phyloP scores from a whole-genome alignment of 129 eudicot species.

The Flaveria bidentis region DNA sequence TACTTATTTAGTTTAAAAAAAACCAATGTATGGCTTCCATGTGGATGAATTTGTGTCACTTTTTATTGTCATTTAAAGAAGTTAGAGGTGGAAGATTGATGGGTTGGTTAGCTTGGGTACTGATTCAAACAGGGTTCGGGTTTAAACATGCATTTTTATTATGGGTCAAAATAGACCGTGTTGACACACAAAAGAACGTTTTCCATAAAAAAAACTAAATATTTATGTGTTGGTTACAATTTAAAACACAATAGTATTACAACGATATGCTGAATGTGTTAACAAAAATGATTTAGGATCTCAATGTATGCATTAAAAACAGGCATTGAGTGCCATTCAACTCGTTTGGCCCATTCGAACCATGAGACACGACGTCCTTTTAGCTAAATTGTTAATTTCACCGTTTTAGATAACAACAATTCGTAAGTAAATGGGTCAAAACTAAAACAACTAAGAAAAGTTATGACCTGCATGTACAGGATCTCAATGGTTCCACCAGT shows the following conservation, averaged over 20 bases:
- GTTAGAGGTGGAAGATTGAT: background rate
- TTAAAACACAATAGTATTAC: background rate
- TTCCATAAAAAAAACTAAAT: background rate
- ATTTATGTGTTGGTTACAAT: background rate
- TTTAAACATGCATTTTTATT: background rate
- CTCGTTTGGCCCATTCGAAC: background rate
- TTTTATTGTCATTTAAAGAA: background rate
- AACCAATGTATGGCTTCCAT: no score
- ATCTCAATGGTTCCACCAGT: conserved; percentile 60
- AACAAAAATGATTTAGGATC: background rate
- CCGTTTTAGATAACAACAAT: background rate
- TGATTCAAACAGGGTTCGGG: background rate
- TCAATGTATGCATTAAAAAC: background rate
- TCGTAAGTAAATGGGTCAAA: background rate
- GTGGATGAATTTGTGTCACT: no score
- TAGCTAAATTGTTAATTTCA: background rate
- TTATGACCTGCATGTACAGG: conserved; percentile 51
- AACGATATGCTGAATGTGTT: background rate
- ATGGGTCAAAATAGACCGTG: background rate
- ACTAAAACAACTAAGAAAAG: background rate
- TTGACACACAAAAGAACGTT: background rate
- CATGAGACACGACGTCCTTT: background rate
- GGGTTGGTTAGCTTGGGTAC: background rate
- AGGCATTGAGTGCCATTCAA: background rate
- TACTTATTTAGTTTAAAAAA: no score